phyloP scores from a whole-genome alignment of 1,284 basidiomycete genomes.

The Mycena sp. region DNA sequence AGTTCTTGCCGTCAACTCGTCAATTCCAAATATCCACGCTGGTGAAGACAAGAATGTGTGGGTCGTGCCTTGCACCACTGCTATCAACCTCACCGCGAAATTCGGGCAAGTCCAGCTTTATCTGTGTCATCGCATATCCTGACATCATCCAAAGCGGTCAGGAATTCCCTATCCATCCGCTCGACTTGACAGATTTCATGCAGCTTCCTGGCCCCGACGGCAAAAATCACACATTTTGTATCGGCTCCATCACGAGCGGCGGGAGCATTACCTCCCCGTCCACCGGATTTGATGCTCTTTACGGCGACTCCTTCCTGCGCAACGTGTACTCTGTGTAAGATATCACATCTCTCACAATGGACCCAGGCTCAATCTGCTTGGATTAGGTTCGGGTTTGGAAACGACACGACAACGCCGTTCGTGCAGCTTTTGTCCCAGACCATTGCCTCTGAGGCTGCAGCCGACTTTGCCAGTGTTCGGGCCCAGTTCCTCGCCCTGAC shows the following conservation, averaged over 20 bases:
- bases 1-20: constrained; percentile 23
- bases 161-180: constrained; percentile 54
- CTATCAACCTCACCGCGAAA: background rate
- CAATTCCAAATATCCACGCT: constrained; percentile 18
- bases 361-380: constrained; percentile 26
- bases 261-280: constrained; percentile 32
- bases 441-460: constrained; percentile 41
- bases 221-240: constrained; percentile 49
- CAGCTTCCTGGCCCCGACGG: constrained; percentile 37
- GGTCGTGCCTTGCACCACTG: constrained; percentile 42
- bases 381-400: constrained; percentile 33
- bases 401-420: constrained; percentile 41
- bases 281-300: constrained; percentile 50
- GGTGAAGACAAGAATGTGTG: constrained; percentile 41
- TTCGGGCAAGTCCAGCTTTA: constrained; percentile 5
- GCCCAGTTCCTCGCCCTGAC: constrained; percentile 39
- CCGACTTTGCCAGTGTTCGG: constrained; percentile 39
- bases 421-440: constrained; percentile 52
- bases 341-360: background rate
- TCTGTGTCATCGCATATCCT: background rate
- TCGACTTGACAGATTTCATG: constrained; percentile 50
- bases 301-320: constrained; percentile 63
- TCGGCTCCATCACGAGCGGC: constrained; percentile 40
- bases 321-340: constrained; percentile 63
- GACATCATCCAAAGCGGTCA: constrained; percentile 39